Evolutionary conservation across 164 flowering plant species (phyloP), one percentile per base, ranked within the genome.

Genomic region (Hamamelis virginiana): DNA sequence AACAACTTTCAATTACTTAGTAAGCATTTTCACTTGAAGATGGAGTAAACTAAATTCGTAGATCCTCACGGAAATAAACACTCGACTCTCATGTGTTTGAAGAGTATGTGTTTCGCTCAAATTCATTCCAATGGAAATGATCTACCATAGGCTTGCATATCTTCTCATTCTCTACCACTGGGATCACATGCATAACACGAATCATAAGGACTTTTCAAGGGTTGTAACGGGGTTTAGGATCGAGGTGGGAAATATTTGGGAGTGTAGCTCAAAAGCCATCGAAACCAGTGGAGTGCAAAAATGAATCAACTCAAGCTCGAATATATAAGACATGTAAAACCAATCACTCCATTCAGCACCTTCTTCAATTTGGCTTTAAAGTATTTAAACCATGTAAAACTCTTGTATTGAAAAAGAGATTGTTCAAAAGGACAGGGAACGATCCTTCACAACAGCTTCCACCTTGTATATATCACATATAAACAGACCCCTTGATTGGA

Each of bases 111-210:
- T 52, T 52, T 52, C 25, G 23, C 56, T 52, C 56, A 52, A 52
- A 52, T 52, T 52, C 56, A 52, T 52, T 52, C 22, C 56, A 52
- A 52, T 52, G 56, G 56, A 52, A 52, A 52, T 52, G 21, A 52
- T 52, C 56, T 52, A 52, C 56, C 56, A 52, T 52, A 52, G 56
- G 56, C 56, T n/a, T 52, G 56, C 56, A 52, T 52, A 38, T 38
- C 64, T 61, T 61, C 64, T 41, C 64, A 61, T 61, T 61, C 64
- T 61, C 64, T 48, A 38, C 48, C 48, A 61, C 48, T 52, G 25
- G 56, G 56, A 52, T 52, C 56, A 52, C 56, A 52, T 52, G 56
- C 56, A 52, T 19, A 16, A 52, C 56, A 52, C 22, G 56, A 52
- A 52, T 52, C 56, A 52, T 18, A 52, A 52, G 56, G 22, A 52